These are phyloP conservation scores for Solanum sparsipilum DNA, from an alignment of 257 asterid species.

Conservation along the genomic window DNA sequence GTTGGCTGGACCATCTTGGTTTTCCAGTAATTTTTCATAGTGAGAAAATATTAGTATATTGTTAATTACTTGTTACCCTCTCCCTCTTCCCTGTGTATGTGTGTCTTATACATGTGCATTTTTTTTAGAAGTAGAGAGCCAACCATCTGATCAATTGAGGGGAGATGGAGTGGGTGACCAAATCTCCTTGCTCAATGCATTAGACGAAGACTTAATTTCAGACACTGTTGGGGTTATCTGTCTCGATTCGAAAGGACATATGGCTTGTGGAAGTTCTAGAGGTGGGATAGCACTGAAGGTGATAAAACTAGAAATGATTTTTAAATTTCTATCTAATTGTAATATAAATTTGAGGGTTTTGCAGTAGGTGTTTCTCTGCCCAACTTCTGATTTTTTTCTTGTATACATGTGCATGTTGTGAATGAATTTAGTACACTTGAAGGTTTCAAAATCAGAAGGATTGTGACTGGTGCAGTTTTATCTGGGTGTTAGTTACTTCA, in stretches of 20 bases:
- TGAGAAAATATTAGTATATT: not conserved
- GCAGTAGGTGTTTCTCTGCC: not conserved
- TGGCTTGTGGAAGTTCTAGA: constrained; percentile 94
- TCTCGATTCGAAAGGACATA: constrained; percentile 70
- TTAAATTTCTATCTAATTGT: not conserved
- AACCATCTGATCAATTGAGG: constrained; percentile 10
- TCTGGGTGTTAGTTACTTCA: not conserved
- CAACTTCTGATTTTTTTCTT: not conserved
- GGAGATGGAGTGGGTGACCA: constrained; percentile 17
- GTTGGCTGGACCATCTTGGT: not conserved
- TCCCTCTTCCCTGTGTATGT: not conserved
- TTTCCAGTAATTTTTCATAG: not conserved
- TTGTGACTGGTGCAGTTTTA: not conserved
- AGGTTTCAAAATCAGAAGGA: not conserved
- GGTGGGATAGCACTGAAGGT: constrained; percentile 98
- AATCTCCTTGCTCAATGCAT: constrained; percentile 10
- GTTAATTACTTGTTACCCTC: not conserved
- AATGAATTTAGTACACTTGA: not conserved
- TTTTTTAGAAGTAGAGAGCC: constrained; percentile 27
- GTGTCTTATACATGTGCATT: constrained; percentile 1
- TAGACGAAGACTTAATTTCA: constrained; percentile 41
- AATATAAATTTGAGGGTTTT: not conserved
- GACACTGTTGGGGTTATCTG: constrained; percentile 97
- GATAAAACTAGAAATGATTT: constrained; percentile 2
- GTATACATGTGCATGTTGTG: not conserved